These are phyloP conservation scores for Lithohypha guttulata DNA, from an alignment of 2,329 filamentous ascomycete genomes.

Conservation along the genomic window DNA sequence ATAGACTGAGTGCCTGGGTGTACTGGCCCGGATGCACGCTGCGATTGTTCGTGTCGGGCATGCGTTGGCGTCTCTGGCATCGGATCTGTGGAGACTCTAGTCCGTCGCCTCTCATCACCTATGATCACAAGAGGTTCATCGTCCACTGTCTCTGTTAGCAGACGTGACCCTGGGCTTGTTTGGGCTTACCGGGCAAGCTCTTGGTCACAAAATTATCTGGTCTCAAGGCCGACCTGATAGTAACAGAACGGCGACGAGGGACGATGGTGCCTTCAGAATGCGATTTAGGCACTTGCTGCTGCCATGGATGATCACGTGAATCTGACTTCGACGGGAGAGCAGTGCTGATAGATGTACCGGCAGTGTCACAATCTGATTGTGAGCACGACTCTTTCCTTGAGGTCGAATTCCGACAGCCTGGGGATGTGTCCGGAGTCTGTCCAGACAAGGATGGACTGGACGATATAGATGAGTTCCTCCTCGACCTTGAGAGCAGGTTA, in stretches of 20 bases:
- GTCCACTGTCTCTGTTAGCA: too few relatives aligned
- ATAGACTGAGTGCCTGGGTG: too few relatives aligned
- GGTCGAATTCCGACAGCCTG: too few relatives aligned
- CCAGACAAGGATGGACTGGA: constrained; percentile 1
- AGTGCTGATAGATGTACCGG: background rate
- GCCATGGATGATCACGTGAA: background rate
- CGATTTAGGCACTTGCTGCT: background rate
- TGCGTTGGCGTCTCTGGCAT: constrained; percentile 2
- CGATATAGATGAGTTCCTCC: constrained; percentile 6
- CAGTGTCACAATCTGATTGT: too few relatives aligned
- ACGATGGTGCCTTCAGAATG: background rate
- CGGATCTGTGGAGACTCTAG: constrained; percentile 6
- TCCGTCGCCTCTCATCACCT: background rate
- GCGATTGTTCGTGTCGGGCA: constrained; percentile 14
- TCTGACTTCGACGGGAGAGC: background rate
- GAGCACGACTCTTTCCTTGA: too few relatives aligned
- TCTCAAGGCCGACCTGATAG: constrained; percentile 1
- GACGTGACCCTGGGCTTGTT: too few relatives aligned
- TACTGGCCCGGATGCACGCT: too few relatives aligned
- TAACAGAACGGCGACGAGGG: constrained; percentile 9
- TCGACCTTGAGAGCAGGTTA: constrained; percentile 2
- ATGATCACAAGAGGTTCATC: background rate
- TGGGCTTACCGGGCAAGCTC: background rate
- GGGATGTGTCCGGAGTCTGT: background rate
- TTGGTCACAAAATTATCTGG: background rate